These are phyloP conservation scores for Plectranthus barbatus DNA, from an alignment of 257 asterid species.

Conservation along the genomic window DNA sequence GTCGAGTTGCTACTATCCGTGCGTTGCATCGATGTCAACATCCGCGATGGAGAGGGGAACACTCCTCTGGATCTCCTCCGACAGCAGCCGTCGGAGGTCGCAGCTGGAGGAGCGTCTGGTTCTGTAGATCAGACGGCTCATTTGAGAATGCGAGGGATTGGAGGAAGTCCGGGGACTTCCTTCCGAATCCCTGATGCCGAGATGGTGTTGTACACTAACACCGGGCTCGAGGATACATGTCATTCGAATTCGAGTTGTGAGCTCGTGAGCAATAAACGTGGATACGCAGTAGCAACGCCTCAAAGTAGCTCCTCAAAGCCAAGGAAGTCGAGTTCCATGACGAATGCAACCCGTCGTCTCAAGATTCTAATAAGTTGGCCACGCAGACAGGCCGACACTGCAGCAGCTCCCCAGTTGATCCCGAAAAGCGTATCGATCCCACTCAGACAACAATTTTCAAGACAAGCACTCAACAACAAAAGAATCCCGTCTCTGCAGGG, in stretches of 20 bases:
- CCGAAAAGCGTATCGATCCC: conserved; percentile 33
- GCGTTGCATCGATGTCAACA: conserved; percentile 40
- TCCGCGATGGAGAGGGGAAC: conserved; percentile 50
- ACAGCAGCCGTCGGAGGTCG: conserved; percentile 42
- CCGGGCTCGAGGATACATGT: conserved; percentile 56
- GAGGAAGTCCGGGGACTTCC: conserved; percentile 78
- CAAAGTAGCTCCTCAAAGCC: conserved; percentile 18
- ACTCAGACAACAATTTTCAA: conserved; percentile 54
- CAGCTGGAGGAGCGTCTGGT: too few species aligned
- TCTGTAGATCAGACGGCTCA: conserved; percentile 13
- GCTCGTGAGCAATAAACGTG: conserved; percentile 26
- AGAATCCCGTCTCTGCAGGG: conserved; percentile 28
- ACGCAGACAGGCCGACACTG: conserved; percentile 17
- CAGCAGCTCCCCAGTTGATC: conserved; percentile 16
- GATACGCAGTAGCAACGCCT: conserved; percentile 2
- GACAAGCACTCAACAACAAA: conserved; percentile 39
- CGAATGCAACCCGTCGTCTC: conserved; percentile 34
- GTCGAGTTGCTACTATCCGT: conserved; percentile 70
- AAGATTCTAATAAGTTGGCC: conserved; percentile 46
- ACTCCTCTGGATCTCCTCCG: conserved; percentile 74
- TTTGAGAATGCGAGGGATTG: conserved; percentile 50
- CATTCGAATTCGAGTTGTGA: conserved; percentile 29
- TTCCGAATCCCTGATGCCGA: conserved; percentile 76
- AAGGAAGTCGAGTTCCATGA: conserved; percentile 34
- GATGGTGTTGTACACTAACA: conserved; percentile 41